Base-by-base conservation (phyloP, 805 yeast genomes). In the Saturnispora mendoncae region DNA sequence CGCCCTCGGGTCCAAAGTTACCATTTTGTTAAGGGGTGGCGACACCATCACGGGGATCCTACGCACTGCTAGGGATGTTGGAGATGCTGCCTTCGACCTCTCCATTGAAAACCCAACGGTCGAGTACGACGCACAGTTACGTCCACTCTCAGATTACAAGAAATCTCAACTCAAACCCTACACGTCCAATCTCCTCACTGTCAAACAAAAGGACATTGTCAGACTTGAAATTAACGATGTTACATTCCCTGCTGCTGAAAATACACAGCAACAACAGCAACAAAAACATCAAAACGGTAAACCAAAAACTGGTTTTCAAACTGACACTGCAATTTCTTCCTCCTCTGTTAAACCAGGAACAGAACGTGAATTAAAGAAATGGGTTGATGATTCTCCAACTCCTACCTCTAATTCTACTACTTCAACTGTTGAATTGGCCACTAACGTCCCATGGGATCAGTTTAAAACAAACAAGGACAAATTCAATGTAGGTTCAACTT, bases 391-490 rank as follows among this genome's bases (percentile, higher is more conserved):
- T 15, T 40, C 45, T 34, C 9, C 23, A 14, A n/a, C n/a, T n/a
- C n/a, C n/a, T n/a, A n/a, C n/a, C n/a, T n/a, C n/a, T n/a, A n/a
- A n/a, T n/a, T n/a, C n/a, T n/a, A n/a, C n/a, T n/a, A n/a, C n/a
- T n/a, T n/a, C n/a, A n/a, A n/a, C n/a, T n/a, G n/a, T n/a, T n/a
- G n/a, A n/a, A n/a, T n/a, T n/a, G n/a, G n/a, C 32, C 6, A 14
- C 26, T 18, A 28, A 9, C 17, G 35, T 26, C 10, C 58, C 55
- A 18, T 92, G 97, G 97, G 96, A 92, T 63, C 98, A 92, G 65
- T 92, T 92, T 62, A 82, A 84, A 41, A 90, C 77, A n/a, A 92
- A 92, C 61, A 82, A 84, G 58, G 72, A 77, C 44, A 81, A 84
- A 62, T 92, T 92, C 60, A 97, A 97, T 29, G 80, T 92, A 37